Evolutionary conservation across 176 grass and related monocot species (phyloP).

Genomic region (Avena sativa): DNA sequence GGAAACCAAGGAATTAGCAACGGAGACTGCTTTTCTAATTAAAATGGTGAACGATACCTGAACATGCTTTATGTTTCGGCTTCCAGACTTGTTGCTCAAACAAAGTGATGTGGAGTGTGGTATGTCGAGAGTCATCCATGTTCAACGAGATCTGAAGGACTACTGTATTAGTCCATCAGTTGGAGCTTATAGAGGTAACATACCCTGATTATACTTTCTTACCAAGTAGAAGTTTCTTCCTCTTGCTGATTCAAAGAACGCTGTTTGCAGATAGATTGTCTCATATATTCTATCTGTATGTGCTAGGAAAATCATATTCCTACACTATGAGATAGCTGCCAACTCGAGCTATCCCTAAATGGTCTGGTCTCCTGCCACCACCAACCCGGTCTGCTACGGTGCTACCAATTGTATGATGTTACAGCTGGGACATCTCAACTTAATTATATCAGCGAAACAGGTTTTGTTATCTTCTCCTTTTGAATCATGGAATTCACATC

Average conservation of each 20-base stretch:
- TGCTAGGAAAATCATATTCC: constrained; percentile 23
- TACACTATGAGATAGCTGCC: neutral
- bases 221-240: neutral
- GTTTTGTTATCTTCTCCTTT: neutral
- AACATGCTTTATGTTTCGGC: constrained; percentile 36
- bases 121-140: neutral
- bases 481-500: constrained; percentile 20
- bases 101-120: neutral
- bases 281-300: constrained; percentile 1
- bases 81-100: constrained; percentile 34
- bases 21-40: constrained; percentile 91
- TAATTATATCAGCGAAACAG: neutral
- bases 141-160: constrained; percentile 18
- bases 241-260: neutral
- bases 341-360: neutral
- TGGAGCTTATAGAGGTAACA: constrained; percentile 43
- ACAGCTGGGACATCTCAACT: neutral
- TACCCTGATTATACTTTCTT: constrained; percentile 14
- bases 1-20: constrained; percentile 77
- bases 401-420: neutral
- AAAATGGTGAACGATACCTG: constrained; percentile 76
- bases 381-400: neutral
- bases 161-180: neutral
- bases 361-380: neutral
- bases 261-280: neutral